Base-by-base conservation (phyloP, 2,329 filamentous ascomycete genomes). In the Sphaerulina vaccinii region DNA sequence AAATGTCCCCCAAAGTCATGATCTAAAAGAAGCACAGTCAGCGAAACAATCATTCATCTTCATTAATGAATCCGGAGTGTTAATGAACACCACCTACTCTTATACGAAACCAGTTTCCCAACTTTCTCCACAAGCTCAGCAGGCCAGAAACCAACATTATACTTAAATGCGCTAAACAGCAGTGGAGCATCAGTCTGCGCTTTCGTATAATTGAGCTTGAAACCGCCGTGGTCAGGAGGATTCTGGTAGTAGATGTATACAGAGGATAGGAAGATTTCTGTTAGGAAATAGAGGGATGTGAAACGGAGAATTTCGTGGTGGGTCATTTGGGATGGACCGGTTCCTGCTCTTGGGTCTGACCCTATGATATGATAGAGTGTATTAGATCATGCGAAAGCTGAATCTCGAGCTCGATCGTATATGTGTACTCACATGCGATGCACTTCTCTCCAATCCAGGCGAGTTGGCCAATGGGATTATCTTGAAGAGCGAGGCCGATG, bases 371-470 rank as follows among this genome's bases (percentile, higher is more conserved):
- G 7, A 9, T 38, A 9, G 37, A 8, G 38, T 32, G 9, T 36
- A 21, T 9, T 15, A 9, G 5, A 10, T 19, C 2, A 42, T n/a
- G 9, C 10, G 10, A 9, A 2, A 18, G 10, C 21, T 11, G 18
- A n/a, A n/a, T n/a, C n/a, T n/a, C n/a, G n/a, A n/a, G n/a, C n/a
- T n/a, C n/a, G n/a, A n/a, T n/a, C n/a, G n/a, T n/a, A n/a, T n/a
- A n/a, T n/a, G n/a, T n/a, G n/a, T n/a, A n/a, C n/a, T n/a, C 40
- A 50, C 45, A 49, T 11, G 11, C 19, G n/a, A 49, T 32, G 2
- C 49, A 10, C 39, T 76, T 74, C 52, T 75, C 71, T 1, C 71
- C 73, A 1, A 75, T 65, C 60, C 70, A 75, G 46, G 72, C 69
- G 57, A 75, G 64, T 29, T 73, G 69, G 0, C 73, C 74, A 3